Base-by-base conservation (phyloP, 2,329 filamentous ascomycete species). In the Amesomyces nigricolor region DNA sequence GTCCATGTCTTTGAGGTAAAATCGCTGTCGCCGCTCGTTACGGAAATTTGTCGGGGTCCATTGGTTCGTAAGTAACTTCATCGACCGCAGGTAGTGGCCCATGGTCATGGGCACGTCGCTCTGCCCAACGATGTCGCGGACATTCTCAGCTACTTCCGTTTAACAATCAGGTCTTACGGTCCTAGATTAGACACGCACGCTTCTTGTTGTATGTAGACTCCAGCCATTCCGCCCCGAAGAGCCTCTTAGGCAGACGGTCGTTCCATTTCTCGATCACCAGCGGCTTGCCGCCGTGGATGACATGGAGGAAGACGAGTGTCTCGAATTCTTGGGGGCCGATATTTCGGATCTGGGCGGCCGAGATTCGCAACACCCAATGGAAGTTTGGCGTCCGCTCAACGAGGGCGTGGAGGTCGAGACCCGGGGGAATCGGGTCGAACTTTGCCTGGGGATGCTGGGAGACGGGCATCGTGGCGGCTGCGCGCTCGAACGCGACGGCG, bases 1-100 rank as follows among this genome's bases (percentile, higher is more conserved):
- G 69, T 99, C 94, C 57, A 99, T 96, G 67, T 99, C 94, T 67
- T 99, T 99, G 22, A 97, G 74, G 68, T 99, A 99, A 1, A 97
- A 82, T 11, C 94, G 83, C 68, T 99, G 94, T 19, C 88, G 79
- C 38, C 83, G 81, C 58, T 89, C 83, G 61, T 95, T 88, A 57
- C 85, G 85, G 68, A 87, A 96, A 60, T 89, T 92, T 46, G 78
- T 79, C 0, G 82, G 75, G 8, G 78, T 87, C 76, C 89, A 95
- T 67, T 95, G 90, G 49, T 92, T 86, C 0, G 91, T 85, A 32
- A 97, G 81, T 62, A 88, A 83, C 40, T 82, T 80, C 87, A 97
- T 88, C 49, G 91, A 91, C 61, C 88, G 87, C 35, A 99, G 74
- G 71, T 99, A 99, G 69, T 97, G 92, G 1, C 86, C 87, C 59